Conservation (phyloP, 345 rosid species). For the Barbarea vulgaris region DNA sequence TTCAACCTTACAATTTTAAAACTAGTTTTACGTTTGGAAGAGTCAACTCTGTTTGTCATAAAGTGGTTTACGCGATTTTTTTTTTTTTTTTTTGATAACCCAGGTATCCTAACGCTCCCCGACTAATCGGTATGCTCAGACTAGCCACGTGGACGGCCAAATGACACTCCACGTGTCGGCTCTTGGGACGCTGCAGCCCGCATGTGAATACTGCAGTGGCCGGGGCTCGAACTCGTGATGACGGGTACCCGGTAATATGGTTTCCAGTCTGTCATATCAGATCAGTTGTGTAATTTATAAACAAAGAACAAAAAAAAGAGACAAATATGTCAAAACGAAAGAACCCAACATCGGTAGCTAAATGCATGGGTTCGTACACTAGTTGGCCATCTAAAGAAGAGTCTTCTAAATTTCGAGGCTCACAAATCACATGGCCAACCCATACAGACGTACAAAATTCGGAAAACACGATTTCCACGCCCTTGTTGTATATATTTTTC, state of each 20-base stretch:
- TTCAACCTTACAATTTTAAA: not conserved
- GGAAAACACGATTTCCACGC: constrained; percentile 3
- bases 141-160: no score
- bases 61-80: not conserved
- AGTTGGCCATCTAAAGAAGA: not conserved
- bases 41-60: not conserved
- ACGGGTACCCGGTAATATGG: no score
- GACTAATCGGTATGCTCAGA: no score
- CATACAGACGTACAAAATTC: not conserved
- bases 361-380: not conserved
- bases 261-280: not conserved
- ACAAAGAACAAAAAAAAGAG: not conserved
- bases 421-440: constrained; percentile 21
- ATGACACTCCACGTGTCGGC: no score
- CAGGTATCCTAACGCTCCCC: no score
- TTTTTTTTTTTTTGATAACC: no score
- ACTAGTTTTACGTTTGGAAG: not conserved
- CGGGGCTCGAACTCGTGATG: no score
- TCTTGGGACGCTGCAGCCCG: no score
- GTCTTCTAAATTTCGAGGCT: not conserved
- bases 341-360: not conserved
- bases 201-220: no score
- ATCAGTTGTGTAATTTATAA: not conserved
- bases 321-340: not conserved
- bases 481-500: not conserved